Evolutionary conservation across 2,329 filamentous ascomycete genomes (phyloP).

Genomic region (Talaromyces funiculosus): DNA sequence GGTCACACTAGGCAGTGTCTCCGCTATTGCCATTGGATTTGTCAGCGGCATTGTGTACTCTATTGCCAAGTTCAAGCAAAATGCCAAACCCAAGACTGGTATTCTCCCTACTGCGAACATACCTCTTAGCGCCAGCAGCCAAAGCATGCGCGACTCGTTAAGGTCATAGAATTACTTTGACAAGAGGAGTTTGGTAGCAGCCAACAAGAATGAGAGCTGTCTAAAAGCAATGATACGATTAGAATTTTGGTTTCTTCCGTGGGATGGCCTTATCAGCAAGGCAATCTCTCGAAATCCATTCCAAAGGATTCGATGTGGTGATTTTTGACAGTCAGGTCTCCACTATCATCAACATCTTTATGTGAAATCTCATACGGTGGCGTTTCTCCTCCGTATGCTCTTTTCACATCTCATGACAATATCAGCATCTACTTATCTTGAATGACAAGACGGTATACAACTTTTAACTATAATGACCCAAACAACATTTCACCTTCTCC

Average conservation of each 20-base stretch:
- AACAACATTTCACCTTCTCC: neutral
- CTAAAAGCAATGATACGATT: neutral
- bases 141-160: conserved; percentile 80
- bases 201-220: neutral
- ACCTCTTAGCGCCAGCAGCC: conserved; percentile 76
- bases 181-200: neutral
- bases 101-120: conserved; percentile 63
- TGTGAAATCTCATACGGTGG: neutral
- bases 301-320: neutral
- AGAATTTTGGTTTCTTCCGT: neutral
- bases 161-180: conserved; percentile 50
- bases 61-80: conserved; percentile 77
- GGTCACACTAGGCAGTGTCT: conserved; percentile 84
- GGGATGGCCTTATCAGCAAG: neutral
- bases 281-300: neutral
- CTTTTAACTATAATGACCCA: neutral
- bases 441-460: neutral
- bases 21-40: conserved; percentile 86
- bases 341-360: neutral
- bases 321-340: neutral
- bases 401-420: neutral
- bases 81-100: conserved; percentile 58
- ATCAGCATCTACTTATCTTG: neutral
- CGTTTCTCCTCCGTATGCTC: neutral
- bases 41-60: conserved; percentile 88